Evolutionary conservation across 2,329 filamentous ascomycete genomes (phyloP), one percentile per base, ranked within the genome.

Genomic region (Diaporthe australafricana): DNA sequence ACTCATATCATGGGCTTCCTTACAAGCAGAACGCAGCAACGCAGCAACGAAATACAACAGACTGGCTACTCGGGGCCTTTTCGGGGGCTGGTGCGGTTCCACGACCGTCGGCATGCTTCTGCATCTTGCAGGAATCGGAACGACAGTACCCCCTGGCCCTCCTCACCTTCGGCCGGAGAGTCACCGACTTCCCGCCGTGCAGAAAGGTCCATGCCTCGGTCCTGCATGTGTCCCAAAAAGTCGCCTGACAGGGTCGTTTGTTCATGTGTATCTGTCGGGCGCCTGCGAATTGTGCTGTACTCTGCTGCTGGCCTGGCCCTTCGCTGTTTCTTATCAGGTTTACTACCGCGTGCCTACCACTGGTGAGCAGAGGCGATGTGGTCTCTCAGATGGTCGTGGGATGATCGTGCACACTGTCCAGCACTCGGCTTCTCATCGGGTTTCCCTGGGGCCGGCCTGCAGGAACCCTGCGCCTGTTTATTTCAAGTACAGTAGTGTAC

Each of bases 111-210:
- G 68, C 60, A 1, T 70, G 52, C 32, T 52, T 53, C 62, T 57
- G 68, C 45, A 56, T 53, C 62, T 38, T 35, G 40, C 67, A 69
- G 42, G 67, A 38, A 40, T 68, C 68, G 71, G 68, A 40, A 70
- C 68, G 68, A 70, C 45, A 50, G 20, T n/a, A 17, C 30, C 42
- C 57, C 71, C 60, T 63, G 57, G 56, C 52, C 40, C 22, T 57
- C 25, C 27, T 57, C 42, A 50, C 53, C 53, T 63, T 72, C 68
- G 60, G 68, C 68, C 68, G 71, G 71, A 66, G 60, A 72, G 60
- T 70, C 47, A 56, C 68, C 71, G 71, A 73, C 35, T 38, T 50
- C 25, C 52, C 71, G 68, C 68, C 57, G 48, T 67, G 63, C 63
- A 71, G 53, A 27, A 45, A 38, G 35, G 47, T 63, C 55, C 56